Base-by-base conservation (phyloP, 176 grass and related monocot genomes). In the Melocanna baccifera region DNA sequence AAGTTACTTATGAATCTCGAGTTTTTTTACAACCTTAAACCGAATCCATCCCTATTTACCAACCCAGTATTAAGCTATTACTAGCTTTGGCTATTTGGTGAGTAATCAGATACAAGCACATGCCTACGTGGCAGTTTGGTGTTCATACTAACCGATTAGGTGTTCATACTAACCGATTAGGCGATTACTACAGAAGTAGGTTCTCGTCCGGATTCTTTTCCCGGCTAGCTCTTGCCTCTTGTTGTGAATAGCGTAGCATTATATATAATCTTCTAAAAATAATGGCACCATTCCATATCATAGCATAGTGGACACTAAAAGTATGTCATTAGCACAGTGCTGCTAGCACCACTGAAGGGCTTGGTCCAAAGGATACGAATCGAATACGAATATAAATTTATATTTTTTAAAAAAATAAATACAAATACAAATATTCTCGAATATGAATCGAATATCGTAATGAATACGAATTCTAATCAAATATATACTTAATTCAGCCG, bases 171-270 rank as follows among this genome's bases (percentile, higher is more conserved):
- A 34, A 65, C 37, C 26, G 48, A 45, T 36, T 41, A 53, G 12
- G 15, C 22, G 29, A 77, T 78, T 1, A 82, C 40, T 62, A 48
- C 81, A 68, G 80, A 89, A 68, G 67, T 56, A 51, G 76, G 77
- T 2, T 28, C 56, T 45, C 4, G 77, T 36, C 53, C 5, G 1
- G 19, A 71, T 81, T 77, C 57, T 76, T 86, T 77, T 37, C 9
- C 40, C 41, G 23, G 71, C 71, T 76, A 64, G 2, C 78, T 29
- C 30, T 62, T 71, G 88, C 86, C 83, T 89, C 88, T 46, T 56
- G 53, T 45, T 30, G 52, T 62, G n/a, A 71, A 71, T 15, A 47
- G 28, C 61, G 6, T 20, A 46, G 11, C 61, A 68, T 25, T 30
- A 56, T 25, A 4, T 65, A 48, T 22, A 7, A 11, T 62, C 22